Percentiles rank a stretch among this genome's conserved stretches.
Conservation (phyloP, 495 filamentous ascomycete species). For the Clohesyomyces aquaticus region DNA sequence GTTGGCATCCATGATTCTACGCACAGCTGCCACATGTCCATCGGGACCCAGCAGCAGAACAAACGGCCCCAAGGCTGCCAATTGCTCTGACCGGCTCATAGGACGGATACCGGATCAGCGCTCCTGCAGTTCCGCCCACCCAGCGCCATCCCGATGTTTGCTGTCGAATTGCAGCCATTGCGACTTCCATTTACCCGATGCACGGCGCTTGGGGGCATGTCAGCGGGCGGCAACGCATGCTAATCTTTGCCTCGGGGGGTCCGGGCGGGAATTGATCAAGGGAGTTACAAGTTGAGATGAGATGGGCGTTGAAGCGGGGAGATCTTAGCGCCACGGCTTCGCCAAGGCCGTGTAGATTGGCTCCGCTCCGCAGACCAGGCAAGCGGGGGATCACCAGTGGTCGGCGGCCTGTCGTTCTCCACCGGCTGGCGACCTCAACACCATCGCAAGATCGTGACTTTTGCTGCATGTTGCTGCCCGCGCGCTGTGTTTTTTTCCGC, state of each 20-base stretch:
- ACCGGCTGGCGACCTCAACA: slow-evolving; percentile 5
- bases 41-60: not conserved
- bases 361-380: slow-evolving; percentile 27
- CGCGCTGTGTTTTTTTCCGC: not conserved
- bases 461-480: not conserved
- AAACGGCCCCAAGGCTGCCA: too few species aligned
- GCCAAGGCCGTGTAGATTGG: slow-evolving; percentile 16
- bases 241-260: not conserved
- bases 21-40: too few species aligned
- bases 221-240: slow-evolving; percentile 10
- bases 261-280: slow-evolving; percentile 4
- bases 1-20: too few species aligned
- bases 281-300: not conserved
- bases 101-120: too few species aligned
- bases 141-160: slow-evolving; percentile 14
- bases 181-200: slow-evolving; percentile 34
- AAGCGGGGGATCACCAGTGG: slow-evolving; percentile 1
- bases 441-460: slow-evolving; percentile 12
- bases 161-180: slow-evolving; percentile 14
- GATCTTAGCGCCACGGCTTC: not conserved
- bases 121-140: not conserved
- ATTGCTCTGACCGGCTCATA: not conserved
- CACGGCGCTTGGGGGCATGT: not conserved
- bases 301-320: not conserved
- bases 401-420: too few species aligned